Conservation (phyloP, 176 grass and related monocot species). For the Chrysopogon serrulatus region DNA sequence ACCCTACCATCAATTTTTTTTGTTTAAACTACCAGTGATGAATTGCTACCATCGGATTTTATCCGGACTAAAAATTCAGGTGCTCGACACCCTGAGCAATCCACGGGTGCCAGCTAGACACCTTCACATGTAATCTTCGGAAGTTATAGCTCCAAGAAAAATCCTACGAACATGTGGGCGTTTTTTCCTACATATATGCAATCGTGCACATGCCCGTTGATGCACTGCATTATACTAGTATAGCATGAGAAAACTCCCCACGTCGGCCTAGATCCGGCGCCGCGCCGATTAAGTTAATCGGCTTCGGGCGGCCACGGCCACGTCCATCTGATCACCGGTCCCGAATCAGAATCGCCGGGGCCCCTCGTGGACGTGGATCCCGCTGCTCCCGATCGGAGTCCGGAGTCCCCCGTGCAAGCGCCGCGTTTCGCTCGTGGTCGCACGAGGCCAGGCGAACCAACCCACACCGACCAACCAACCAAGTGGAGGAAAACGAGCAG, state of each 20-base stretch:
- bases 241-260: not conserved
- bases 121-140: not conserved
- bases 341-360: not conserved
- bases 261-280: slow-evolving; percentile 11
- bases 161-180: not conserved
- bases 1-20: too few relatives aligned
- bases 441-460: not conserved
- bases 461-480: not conserved
- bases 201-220: slow-evolving; percentile 20
- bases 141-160: not conserved
- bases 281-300: not conserved
- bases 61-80: not conserved
- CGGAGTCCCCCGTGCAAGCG: not conserved
- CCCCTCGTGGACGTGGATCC: not conserved
- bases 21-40: too few relatives aligned
- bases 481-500: not conserved
- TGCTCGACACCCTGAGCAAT: not conserved
- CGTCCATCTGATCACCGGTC: not conserved
- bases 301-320: not conserved
- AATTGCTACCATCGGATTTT: too few relatives aligned
- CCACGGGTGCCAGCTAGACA: too few relatives aligned
- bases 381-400: slow-evolving; percentile 7
- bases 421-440: slow-evolving; percentile 4
- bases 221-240: not conserved
- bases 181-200: not conserved